Evolutionary conservation across 2,329 filamentous ascomycete species (phyloP).

Genomic region (Lachnellula subtilissima): DNA sequence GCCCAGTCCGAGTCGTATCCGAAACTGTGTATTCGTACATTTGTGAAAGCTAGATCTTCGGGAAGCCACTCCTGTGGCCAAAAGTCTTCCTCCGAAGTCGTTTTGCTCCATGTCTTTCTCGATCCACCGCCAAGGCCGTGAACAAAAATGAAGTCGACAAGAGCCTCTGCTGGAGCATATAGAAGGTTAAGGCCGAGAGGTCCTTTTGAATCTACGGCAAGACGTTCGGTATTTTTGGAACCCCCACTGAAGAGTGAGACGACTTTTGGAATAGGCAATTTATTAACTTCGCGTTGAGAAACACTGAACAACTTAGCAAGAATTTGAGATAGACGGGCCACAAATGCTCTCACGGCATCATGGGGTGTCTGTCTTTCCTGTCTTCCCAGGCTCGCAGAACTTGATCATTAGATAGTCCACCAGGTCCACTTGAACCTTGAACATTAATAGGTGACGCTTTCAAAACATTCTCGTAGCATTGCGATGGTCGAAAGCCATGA

Average conservation of each 20-base stretch:
- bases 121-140: conserved; percentile 37
- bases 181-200: conserved; percentile 12
- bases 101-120: conserved; percentile 33
- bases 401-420: too few species aligned
- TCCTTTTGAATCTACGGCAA: conserved; percentile 1
- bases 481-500: too few species aligned
- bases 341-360: not conserved
- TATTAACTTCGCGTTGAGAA: too few species aligned
- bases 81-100: conserved; percentile 19
- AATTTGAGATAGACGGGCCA: too few species aligned
- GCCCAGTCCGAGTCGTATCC: conserved; percentile 35
- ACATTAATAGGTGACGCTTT: too few species aligned
- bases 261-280: too few species aligned
- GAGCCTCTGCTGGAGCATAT: conserved; percentile 20
- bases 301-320: too few species aligned
- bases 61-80: conserved; percentile 36
- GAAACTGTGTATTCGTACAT: conserved; percentile 32
- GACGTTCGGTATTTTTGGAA: not conserved
- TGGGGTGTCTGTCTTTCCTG: not conserved
- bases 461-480: too few species aligned
- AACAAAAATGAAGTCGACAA: conserved; percentile 38
- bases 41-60: conserved; percentile 27
- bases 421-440: too few species aligned
- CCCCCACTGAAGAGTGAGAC: not conserved
- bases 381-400: not conserved